Evolutionary conservation across 768 basidiomycete species (phyloP).

Genomic region (Clitopilus hobsonii): DNA sequence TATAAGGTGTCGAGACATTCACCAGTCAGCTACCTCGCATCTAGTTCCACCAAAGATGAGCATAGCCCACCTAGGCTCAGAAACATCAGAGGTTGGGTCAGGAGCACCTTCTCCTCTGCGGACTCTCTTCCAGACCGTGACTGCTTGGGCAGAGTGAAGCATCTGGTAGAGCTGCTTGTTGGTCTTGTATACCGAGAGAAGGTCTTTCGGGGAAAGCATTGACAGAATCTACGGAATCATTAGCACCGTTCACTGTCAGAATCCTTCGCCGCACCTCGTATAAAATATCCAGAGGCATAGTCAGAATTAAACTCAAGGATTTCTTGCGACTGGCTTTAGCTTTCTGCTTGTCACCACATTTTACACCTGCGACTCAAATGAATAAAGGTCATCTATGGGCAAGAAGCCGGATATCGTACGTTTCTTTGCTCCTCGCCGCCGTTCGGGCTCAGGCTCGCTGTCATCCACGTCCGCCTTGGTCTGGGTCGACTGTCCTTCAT

Average conservation of each 20-base stretch:
- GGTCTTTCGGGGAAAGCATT: background rate
- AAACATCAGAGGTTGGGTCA: constrained; percentile 16
- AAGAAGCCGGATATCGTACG: too few species aligned
- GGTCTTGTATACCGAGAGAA: background rate
- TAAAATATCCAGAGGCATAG: background rate
- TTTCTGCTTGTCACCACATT: background rate
- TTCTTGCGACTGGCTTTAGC: background rate
- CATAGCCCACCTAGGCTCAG: constrained; percentile 21
- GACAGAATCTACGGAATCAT: background rate
- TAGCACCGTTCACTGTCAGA: background rate
- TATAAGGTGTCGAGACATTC: too few species aligned
- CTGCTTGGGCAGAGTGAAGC: constrained; percentile 11
- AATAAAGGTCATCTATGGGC: too few species aligned
- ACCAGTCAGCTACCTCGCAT: constrained; percentile 19
- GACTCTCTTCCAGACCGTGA: constrained; percentile 19
- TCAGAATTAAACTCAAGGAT: background rate
- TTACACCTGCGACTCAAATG: too few species aligned
- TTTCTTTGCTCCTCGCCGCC: too few species aligned
- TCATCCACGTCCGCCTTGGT: too few species aligned
- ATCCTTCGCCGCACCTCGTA: background rate
- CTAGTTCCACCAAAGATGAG: constrained; percentile 18
- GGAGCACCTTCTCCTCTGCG: constrained; percentile 13
- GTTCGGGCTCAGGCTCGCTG: too few species aligned
- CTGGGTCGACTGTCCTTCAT: too few species aligned
- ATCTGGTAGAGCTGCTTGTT: constrained; percentile 13